A percentile compares a stretch with the other conserved stretches of the same genome.
Conservation (phyloP, 2,329 filamentous ascomycete genomes). For the Biscogniauxia mediterranea region DNA sequence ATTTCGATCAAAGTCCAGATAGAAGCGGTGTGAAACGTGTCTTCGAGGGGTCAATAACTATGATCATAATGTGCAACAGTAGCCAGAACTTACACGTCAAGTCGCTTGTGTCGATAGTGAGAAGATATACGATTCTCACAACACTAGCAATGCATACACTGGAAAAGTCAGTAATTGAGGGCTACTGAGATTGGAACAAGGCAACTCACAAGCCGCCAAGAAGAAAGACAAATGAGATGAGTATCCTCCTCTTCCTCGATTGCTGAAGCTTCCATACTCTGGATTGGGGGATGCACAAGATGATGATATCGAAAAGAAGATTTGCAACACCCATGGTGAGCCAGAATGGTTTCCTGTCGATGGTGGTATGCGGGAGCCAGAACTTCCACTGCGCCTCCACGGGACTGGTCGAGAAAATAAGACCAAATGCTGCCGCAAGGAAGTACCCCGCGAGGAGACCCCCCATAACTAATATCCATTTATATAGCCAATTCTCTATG, state of each 20-base stretch:
- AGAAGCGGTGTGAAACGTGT: not conserved
- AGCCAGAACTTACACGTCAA: not conserved
- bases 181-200: too few relatives aligned
- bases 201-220: not conserved
- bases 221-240: not conserved
- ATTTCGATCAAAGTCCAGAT: not conserved
- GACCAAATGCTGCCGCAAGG: not conserved
- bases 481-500: not conserved
- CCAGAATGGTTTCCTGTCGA: not conserved
- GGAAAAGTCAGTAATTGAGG: not conserved
- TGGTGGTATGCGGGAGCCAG: not conserved
- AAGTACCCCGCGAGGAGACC: not conserved
- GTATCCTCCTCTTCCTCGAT: not conserved
- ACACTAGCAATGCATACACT: not conserved
- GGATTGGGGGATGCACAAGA: not conserved
- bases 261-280: not conserved
- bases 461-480: not conserved
- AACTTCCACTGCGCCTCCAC: constrained; percentile 1
- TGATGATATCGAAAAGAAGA: not conserved
- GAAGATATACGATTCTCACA: not conserved
- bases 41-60: not conserved
- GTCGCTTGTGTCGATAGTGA: not conserved
- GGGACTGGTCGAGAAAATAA: not conserved
- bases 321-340: not conserved
- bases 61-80: too few relatives aligned